These are phyloP conservation scores for Cinnamomum micranthum DNA, from an alignment of 164 flowering plant species.

Conservation along the genomic window DNA sequence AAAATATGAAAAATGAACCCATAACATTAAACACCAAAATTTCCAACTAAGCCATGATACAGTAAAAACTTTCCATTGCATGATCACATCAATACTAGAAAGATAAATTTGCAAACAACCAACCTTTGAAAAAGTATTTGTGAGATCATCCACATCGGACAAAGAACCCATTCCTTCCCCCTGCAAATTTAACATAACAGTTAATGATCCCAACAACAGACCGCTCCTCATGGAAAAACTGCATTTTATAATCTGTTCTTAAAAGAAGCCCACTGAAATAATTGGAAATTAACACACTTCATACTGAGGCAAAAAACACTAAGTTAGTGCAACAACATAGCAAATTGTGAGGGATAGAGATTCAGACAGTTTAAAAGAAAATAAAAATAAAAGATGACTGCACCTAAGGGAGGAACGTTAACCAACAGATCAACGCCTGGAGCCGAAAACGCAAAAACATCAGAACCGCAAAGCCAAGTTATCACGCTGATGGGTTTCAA, in stretches of 20 bases:
- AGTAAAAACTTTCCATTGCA: neutral
- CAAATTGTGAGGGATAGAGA: no score
- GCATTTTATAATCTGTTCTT: neutral
- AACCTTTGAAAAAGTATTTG: conserved; percentile 62
- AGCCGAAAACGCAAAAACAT: no score
- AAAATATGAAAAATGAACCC: neutral
- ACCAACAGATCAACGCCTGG: no score
- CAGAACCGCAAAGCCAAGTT: no score
- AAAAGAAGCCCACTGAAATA: no score
- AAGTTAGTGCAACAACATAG: no score
- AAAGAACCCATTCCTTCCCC: conserved; percentile 42
- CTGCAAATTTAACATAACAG: conserved; percentile 20
- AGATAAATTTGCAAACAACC: conserved; percentile 6
- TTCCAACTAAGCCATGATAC: neutral
- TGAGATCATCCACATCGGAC: conserved; percentile 59
- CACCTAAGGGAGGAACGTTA: no score
- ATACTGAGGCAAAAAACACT: no score
- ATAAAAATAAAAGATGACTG: no score
- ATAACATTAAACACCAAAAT: neutral
- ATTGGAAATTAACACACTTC: no score
- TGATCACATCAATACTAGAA: neutral
- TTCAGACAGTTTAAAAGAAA: no score
- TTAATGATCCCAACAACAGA: neutral
- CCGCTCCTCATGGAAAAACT: neutral
- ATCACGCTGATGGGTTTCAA: no score